Base-by-base conservation (phyloP, 495 filamentous ascomycete species). In the Parathielavia appendiculata region DNA sequence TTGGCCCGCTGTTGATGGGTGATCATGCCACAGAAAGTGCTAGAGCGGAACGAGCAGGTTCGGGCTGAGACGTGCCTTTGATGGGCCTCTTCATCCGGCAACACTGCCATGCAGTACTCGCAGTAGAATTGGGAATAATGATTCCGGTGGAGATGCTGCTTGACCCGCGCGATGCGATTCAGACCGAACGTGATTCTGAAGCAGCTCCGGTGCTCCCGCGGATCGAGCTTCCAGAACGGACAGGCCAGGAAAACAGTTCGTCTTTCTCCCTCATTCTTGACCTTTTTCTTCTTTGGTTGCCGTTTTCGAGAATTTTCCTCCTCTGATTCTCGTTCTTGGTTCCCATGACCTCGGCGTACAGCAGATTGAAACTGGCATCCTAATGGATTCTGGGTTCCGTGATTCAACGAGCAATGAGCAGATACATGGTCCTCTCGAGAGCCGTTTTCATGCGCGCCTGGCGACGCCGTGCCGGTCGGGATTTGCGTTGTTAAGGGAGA, bases 51-150 rank as follows among this genome's bases (percentile, higher is more conserved):
- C 55, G 63, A 6, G 55, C 51, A 40, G 50, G 26, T 39, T 39
- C 52, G 1, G 41, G 34, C 8, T 36, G 36, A 5, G 26, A 54
- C 49, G 20, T 65, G 46, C 6, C 35, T 17, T 16, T 50, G 36
- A 35, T 65, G 55, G 14, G 53, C 32, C 14, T 57, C 32, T 14
- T 59, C 40, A 9, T 62, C 39, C 1, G 59, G 45, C 17, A 67
- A 59, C 19, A 59, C 45, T 1, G 17, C 39, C 23, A 32, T 51
- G 39, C 65, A 67, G 23, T 55, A 47, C 19, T 49, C 45, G 51
- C 65, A 67, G 48, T 67, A 67, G 44, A 56, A 65, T n/a, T 34
- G n/a, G 0, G 62, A 62, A 1, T 59, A 44, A 30, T 63, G 65
- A 10, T 49, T 58, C 6, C 59, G 34, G 9, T 10, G 16, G 0